phyloP scores from a whole-genome alignment of 2,329 filamentous ascomycete genomes.

The Arthrobotrys entomopaga region DNA sequence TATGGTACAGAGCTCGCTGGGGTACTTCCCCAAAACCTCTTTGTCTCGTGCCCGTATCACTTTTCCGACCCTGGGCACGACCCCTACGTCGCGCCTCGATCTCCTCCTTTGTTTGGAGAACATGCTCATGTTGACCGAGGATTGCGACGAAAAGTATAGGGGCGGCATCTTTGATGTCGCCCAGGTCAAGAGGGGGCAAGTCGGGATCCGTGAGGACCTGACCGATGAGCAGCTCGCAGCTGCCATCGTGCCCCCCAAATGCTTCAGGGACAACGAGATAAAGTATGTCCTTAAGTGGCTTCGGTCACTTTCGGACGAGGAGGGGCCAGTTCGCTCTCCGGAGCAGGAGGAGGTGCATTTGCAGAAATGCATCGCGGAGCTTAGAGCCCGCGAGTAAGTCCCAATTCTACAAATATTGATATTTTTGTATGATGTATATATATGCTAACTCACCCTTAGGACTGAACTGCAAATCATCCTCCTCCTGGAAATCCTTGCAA shows the following conservation, averaged over 20 bases:
- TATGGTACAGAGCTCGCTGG: conserved; percentile 28
- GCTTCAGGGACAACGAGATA: conserved; percentile 48
- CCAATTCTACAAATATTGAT: not conserved
- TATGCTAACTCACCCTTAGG: conserved; percentile 43
- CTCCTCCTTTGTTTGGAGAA: conserved; percentile 51
- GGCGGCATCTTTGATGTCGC: conserved; percentile 30
- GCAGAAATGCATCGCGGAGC: conserved; percentile 37
- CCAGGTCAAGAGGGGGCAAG: conserved; percentile 22
- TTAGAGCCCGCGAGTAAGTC: conserved; percentile 46
- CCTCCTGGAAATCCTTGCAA: conserved; percentile 77
- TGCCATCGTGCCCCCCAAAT: conserved; percentile 38
- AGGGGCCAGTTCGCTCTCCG: conserved; percentile 30
- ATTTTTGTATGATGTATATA: not conserved
- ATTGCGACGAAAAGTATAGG: conserved; percentile 48
- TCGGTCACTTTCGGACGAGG: conserved; percentile 37
- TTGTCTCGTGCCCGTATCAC: conserved; percentile 39
- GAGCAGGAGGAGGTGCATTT: conserved; percentile 45
- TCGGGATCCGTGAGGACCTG: conserved; percentile 22
- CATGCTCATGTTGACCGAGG: conserved; percentile 42
- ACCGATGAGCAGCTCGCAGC: conserved; percentile 41
- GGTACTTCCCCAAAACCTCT: conserved; percentile 47
- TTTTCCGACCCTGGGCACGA: conserved; percentile 23
- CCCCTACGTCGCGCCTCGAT: conserved; percentile 45
- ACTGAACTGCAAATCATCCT: conserved; percentile 83
- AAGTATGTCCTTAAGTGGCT: conserved; percentile 54